Conservation (phyloP, 768 basidiomycete species). For the Boletus coccyginus region DNA sequence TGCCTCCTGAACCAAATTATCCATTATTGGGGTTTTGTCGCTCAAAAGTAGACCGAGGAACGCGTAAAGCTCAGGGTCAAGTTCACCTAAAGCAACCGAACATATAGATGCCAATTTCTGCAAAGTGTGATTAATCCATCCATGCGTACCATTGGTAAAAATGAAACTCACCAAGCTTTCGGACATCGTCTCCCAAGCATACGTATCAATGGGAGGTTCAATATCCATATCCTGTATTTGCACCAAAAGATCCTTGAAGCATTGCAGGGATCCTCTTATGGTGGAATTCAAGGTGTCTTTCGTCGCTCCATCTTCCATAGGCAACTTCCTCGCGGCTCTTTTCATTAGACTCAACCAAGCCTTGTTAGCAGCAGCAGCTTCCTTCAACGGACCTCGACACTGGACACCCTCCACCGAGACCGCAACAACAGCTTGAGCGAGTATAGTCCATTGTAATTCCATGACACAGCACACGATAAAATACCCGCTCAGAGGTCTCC, state of each 20-base stretch:
- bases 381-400: slow-evolving; percentile 37
- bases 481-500: slow-evolving; percentile 81
- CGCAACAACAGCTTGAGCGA: slow-evolving; percentile 64
- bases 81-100: slow-evolving; percentile 63
- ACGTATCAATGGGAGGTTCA: slow-evolving; percentile 80
- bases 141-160: background rate
- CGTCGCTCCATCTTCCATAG: slow-evolving; percentile 38
- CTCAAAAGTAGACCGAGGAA: slow-evolving; percentile 75
- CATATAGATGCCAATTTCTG: slow-evolving; percentile 88
- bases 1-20: slow-evolving; percentile 85
- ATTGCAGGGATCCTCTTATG: slow-evolving; percentile 63
- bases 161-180: slow-evolving; percentile 67
- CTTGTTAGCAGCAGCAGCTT: slow-evolving; percentile 81
- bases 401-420: slow-evolving; percentile 29
- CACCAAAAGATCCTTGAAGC: slow-evolving; percentile 70
- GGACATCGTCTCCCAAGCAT: slow-evolving; percentile 91
- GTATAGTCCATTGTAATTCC: slow-evolving; percentile 81
- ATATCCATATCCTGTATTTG: slow-evolving; percentile 83
- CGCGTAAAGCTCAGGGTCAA: slow-evolving; percentile 67
- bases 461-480: slow-evolving; percentile 88
- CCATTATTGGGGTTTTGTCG: slow-evolving; percentile 75
- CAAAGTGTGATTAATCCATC: background rate
- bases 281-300: slow-evolving; percentile 45
- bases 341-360: slow-evolving; percentile 74
- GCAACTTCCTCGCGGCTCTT: slow-evolving; percentile 39